Evolutionary conservation across 2,329 filamentous ascomycete species (phyloP), one percentile per base, ranked within the genome.

Genomic region (Penicillium janthinellum): DNA sequence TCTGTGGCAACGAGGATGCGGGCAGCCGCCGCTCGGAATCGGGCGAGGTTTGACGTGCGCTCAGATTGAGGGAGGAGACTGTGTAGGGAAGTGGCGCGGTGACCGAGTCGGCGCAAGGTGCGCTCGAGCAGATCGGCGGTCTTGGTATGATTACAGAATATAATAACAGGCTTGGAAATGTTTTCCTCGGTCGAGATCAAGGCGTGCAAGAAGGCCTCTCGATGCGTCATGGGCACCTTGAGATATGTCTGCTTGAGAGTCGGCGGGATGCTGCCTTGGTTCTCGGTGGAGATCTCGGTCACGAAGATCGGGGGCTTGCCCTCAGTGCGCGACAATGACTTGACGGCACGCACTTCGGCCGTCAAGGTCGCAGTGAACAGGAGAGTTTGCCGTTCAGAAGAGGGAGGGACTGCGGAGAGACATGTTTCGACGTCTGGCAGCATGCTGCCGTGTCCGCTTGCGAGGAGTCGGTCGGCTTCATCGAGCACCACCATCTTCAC

Each of bases 291-390:
- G 48, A 98, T 86, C 77, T 99, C 94, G 70, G 91, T 96, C 34
- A 97, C 85, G 76, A 94, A 96, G 39, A 96, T 88, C 1, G 91
- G 89, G 54, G 86, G 87, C 62, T 90, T 89, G 54, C 86, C 87
- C 1, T 86, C 83, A 45, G 87, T 83, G 41, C 86, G 82, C 8
- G 91, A 88, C 79, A 91, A 86, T 59, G 90, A 85, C 76, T 96
- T 95, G 60, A 98, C 79, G 2, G 91, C 91, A 52, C 91, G 87
- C 4, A 99, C 92, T 79, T 98, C 94, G 2, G 91, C 88, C 0
- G 95, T 98, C 45, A 99, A 88, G 1, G 95, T 99, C 15, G 95
- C 95, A 8, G 95, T 99, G 79, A 99, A 99, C 2, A 99, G 85
- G 15, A 96, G 86, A 0, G 94, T 99, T 76, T 99, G 93, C n/a